Conservation (phyloP, 257 asterid genomes). For the Jacaranda mimosifolia region DNA sequence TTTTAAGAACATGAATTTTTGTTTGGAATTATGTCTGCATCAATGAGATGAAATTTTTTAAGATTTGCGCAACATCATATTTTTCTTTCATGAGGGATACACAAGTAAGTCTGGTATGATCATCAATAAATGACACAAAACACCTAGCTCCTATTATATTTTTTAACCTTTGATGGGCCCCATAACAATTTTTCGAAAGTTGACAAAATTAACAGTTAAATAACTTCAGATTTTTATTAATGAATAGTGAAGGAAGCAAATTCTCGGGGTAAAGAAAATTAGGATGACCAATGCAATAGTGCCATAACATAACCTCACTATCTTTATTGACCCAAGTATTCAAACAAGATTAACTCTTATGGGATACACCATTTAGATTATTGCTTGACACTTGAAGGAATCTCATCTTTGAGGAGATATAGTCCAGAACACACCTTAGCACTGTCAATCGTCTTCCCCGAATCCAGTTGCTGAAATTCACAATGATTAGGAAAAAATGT, state of each 20-base stretch:
- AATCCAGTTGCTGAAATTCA: background rate
- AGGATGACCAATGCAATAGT: background rate
- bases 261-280: too few relatives aligned
- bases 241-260: background rate
- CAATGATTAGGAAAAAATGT: background rate
- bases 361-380: too few relatives aligned
- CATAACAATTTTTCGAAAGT: background rate
- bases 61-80: background rate
- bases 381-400: too few relatives aligned
- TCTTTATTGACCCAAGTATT: background rate
- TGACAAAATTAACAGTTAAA: constrained; percentile 7
- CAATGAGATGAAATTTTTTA: background rate
- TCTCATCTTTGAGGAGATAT: background rate
- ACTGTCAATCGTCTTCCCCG: background rate
- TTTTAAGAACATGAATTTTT: background rate
- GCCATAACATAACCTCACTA: background rate
- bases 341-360: too few relatives aligned
- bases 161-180: background rate
- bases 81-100: constrained; percentile 22
- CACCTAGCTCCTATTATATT: background rate
- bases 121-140: constrained; percentile 17
- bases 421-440: background rate
- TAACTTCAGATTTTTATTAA: background rate
- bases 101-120: background rate
- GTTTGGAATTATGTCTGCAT: background rate